phyloP scores from a whole-genome alignment of 306 rosid species.

The Ammopiptanthus mongolicus region DNA sequence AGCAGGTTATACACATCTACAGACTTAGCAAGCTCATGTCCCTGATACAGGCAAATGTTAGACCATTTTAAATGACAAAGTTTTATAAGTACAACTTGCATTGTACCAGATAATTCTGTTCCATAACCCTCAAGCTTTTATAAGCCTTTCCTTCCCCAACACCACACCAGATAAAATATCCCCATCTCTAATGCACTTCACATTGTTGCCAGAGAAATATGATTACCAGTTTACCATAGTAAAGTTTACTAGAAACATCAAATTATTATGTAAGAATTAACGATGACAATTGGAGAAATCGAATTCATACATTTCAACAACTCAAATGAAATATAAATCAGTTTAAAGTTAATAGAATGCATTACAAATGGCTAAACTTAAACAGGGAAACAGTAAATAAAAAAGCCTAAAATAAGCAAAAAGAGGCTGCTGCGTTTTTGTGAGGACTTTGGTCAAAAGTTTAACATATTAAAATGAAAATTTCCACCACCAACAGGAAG shows the following conservation, averaged over 20 bases:
- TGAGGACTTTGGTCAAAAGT: not conserved
- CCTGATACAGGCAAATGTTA: slow-evolving; percentile 44
- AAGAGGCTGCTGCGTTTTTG: not conserved
- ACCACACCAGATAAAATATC: not conserved
- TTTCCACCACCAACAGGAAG: not conserved
- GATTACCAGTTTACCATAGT: not conserved
- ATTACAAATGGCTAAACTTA: not conserved
- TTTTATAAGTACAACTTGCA: not conserved
- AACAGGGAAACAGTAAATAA: not conserved
- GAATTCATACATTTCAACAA: not conserved
- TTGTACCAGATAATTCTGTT: not conserved
- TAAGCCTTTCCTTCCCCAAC: not conserved
- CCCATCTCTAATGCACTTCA: not conserved
- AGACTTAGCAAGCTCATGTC: slow-evolving; percentile 48
- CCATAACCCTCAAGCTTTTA: not conserved
- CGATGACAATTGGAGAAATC: not conserved
- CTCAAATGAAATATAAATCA: not conserved
- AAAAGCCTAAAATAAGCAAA: not conserved
- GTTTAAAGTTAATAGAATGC: not conserved
- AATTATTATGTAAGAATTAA: not conserved
- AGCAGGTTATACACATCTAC: slow-evolving; percentile 52
- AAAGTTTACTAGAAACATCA: not conserved
- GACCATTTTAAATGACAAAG: not conserved
- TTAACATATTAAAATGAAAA: not conserved
- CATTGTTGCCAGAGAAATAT: not conserved